phyloP scores from a whole-genome alignment of 352 stramenopile genomes.

The Phytophthora sp. region DNA sequence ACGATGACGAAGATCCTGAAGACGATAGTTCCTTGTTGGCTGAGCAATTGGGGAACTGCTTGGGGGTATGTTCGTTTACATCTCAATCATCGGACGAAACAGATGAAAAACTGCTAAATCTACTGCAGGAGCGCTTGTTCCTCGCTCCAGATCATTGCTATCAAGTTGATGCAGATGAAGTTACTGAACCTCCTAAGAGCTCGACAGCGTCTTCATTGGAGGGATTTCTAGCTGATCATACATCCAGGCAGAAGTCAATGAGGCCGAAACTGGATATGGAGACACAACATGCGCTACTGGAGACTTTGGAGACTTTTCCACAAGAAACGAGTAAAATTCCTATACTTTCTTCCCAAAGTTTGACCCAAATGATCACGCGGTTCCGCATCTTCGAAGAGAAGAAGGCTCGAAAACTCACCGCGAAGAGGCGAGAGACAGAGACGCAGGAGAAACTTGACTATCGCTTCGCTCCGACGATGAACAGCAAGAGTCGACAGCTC shows the following conservation, averaged over 20 bases:
- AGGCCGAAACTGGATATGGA: constrained; percentile 14
- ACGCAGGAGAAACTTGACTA: constrained; percentile 35
- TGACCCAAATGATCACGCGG: constrained; percentile 43
- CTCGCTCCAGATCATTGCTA: background rate
- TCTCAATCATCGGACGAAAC: constrained; percentile 1
- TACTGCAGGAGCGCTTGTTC: constrained; percentile 25
- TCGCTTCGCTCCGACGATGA: constrained; percentile 44
- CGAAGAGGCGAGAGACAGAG: constrained; percentile 44
- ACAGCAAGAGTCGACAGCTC: constrained; percentile 45
- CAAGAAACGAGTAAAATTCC: constrained; percentile 8
- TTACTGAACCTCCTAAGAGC: background rate
- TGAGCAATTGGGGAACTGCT: constrained; percentile 25
- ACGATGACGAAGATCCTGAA: constrained; percentile 7
- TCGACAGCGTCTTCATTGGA: constrained; percentile 21
- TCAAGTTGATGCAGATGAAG: background rate
- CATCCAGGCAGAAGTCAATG: constrained; percentile 7
- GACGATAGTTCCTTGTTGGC: constrained; percentile 11
- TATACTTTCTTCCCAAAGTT: constrained; percentile 38
- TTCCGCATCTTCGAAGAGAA: constrained; percentile 52
- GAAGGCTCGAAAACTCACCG: constrained; percentile 33
- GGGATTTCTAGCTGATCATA: constrained; percentile 17
- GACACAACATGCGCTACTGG: constrained; percentile 10
- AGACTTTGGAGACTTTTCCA: constrained; percentile 21
- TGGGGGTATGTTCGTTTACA: background rate
- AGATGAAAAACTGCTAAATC: constrained; percentile 26